phyloP scores from a whole-genome alignment of 2,329 filamentous ascomycete species.

The Pseudocercospora vitis region DNA sequence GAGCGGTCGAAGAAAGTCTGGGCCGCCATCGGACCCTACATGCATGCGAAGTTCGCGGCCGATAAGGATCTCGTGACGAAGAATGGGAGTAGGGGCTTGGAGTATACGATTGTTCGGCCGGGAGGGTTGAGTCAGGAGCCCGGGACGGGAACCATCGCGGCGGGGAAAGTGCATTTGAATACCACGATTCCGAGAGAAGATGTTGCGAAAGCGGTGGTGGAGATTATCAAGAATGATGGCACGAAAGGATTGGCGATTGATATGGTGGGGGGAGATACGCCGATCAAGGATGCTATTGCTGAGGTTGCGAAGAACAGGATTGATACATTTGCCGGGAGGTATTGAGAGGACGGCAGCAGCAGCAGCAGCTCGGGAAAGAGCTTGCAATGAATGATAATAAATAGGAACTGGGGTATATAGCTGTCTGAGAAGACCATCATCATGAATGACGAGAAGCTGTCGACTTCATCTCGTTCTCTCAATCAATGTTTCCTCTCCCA shows the following conservation, averaged over 20 bases:
- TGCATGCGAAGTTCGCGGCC: slow-evolving; percentile 47
- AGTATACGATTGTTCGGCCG: slow-evolving; percentile 50
- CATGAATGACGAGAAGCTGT: slow-evolving; percentile 5
- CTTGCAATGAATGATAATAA: no score
- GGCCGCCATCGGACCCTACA: slow-evolving; percentile 43
- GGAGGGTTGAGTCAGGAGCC: slow-evolving; percentile 49
- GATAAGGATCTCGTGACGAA: slow-evolving; percentile 43
- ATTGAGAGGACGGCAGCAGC: slow-evolving; percentile 26
- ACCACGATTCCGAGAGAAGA: slow-evolving; percentile 54
- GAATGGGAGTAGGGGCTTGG: slow-evolving; percentile 42
- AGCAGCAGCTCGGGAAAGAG: not conserved
- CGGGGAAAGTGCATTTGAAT: slow-evolving; percentile 46
- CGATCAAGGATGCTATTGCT: slow-evolving; percentile 43
- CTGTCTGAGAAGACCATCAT: not conserved
- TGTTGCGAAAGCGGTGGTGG: slow-evolving; percentile 60
- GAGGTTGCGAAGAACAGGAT: slow-evolving; percentile 41
- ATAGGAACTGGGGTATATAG: not conserved
- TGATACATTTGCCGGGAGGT: slow-evolving; percentile 39
- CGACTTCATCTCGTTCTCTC: slow-evolving; percentile 1
- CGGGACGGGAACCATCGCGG: slow-evolving; percentile 44
- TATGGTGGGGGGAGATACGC: slow-evolving; percentile 44
- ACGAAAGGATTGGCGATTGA: slow-evolving; percentile 49
- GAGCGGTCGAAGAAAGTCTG: slow-evolving; percentile 42
- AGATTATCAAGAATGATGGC: slow-evolving; percentile 53
- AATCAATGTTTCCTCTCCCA: not conserved